Evolutionary conservation across 2,329 filamentous ascomycete genomes (phyloP), one percentile per base, ranked within the genome.

Genomic region (Fusarium nematophilum): DNA sequence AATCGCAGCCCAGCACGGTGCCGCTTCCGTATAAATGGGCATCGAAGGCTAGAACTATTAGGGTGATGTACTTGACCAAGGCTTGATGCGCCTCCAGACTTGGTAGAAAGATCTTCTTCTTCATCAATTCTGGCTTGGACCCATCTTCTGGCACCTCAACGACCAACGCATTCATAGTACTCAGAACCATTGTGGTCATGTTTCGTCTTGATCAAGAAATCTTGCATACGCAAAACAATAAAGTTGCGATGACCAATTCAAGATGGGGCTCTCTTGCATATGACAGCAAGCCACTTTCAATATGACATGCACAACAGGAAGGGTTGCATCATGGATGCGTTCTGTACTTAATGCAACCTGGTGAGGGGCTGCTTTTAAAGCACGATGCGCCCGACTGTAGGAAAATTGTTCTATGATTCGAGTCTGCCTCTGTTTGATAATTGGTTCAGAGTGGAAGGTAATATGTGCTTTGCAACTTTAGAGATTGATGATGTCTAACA

Each of bases 1-100:
- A 78, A 43, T 79, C 76, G 5, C 66, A 71, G 18, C 76, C 76
- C 2, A 77, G 62, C 15, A 78, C 70, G 11, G 71, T 63, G 3
- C 70, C 75, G 7, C 76, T 70, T 4, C 73, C 75, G 31, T 79
- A 79, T 2, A 69, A 69, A 30, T 77, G 73, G 3, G 34, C 6
- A 43, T 77, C 75, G 34, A 78, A 71, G 3, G 67, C 64, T 63
- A 72, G 66, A 4, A 76, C 75, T 74, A 6, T 3, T 7, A 3
- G 26, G 36, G 14, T 1, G 4, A 17, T 65, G 23, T 59, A 25
- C 30, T 66, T 68, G 27, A 70, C 68, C 11, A 71, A 47, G 3
- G 62, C 63, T 23, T 72, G 63, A 40, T 71, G 40, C 14, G 53
- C 18, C 9, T 56, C 58, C 6, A 60, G 40, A 9, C 29, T 33